Conservation (phyloP, 164 flowering plant genomes). For the Tetracentron sinense region DNA sequence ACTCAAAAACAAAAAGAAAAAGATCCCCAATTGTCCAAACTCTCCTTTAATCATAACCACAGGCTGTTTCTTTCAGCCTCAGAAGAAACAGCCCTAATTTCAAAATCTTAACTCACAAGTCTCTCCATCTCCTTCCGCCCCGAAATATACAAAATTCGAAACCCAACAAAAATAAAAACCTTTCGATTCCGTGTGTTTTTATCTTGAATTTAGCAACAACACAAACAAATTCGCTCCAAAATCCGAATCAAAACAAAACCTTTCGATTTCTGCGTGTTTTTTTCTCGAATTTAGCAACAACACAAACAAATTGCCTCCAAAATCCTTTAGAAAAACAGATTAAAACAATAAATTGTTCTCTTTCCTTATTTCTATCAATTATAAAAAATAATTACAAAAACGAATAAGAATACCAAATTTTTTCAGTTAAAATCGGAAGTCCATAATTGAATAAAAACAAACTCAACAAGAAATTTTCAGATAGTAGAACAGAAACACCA, state of each 20-base stretch:
- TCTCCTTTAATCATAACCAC: conserved; percentile 10
- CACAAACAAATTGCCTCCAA: background rate
- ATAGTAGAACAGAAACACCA: no score
- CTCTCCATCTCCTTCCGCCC: conserved; percentile 10
- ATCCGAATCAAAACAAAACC: conserved; percentile 1
- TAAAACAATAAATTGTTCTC: background rate
- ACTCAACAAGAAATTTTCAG: background rate
- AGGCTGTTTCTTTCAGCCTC: conserved; percentile 25
- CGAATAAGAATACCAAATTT: no score
- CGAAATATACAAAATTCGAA: background rate
- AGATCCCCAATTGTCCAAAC: background rate
- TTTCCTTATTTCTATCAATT: background rate
- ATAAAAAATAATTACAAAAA: background rate
- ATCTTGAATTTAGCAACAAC: conserved; percentile 6
- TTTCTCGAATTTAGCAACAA: conserved; percentile 6
- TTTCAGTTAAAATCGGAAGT: background rate
- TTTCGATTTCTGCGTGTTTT: background rate
- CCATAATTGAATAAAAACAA: background rate
- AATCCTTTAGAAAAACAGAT: background rate
- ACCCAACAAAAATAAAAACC: background rate
- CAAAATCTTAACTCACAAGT: conserved; percentile 9
- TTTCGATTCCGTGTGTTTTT: background rate
- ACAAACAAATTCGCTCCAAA: background rate
- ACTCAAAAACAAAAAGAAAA: background rate
- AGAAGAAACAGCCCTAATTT: conserved; percentile 23